These are phyloP conservation scores for Geosmithia putterillii DNA, from an alignment of 2,329 filamentous ascomycete genomes.

Conservation along the genomic window DNA sequence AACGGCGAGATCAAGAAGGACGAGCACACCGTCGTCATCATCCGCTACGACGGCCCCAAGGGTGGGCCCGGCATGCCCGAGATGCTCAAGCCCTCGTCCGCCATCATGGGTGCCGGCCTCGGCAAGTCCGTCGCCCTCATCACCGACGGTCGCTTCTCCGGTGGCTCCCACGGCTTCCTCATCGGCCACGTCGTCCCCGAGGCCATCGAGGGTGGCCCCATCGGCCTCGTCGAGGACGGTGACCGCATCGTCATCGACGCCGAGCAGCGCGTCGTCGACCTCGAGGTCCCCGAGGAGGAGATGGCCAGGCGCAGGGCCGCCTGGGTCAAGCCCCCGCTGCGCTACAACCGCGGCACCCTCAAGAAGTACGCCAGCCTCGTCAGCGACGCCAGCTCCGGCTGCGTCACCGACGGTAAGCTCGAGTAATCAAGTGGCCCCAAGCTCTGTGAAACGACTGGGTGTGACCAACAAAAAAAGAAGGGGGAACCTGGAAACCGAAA, in stretches of 20 bases:
- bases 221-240: constrained; percentile 69
- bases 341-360: constrained; percentile 70
- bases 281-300: constrained; percentile 55
- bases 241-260: constrained; percentile 83
- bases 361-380: constrained; percentile 86
- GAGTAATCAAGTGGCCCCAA: neutral
- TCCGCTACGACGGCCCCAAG: constrained; percentile 87
- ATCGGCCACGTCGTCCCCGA: constrained; percentile 90
- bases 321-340: constrained; percentile 61
- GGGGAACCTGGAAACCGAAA: neutral
- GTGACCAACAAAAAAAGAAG: neutral
- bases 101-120: constrained; percentile 85
- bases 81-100: constrained; percentile 76
- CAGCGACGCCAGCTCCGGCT: constrained; percentile 82
- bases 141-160: constrained; percentile 82
- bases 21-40: constrained; percentile 76
- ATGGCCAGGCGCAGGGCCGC: constrained; percentile 47
- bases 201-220: constrained; percentile 77
- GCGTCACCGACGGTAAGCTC: constrained; percentile 56
- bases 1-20: constrained; percentile 67
- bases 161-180: constrained; percentile 84
- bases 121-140: constrained; percentile 73
- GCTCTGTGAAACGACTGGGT: neutral
- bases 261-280: constrained; percentile 60
- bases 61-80: constrained; percentile 96